Evolutionary conservation across 2,329 filamentous ascomycete genomes (phyloP).

Genomic region (Dothistroma septosporum): DNA sequence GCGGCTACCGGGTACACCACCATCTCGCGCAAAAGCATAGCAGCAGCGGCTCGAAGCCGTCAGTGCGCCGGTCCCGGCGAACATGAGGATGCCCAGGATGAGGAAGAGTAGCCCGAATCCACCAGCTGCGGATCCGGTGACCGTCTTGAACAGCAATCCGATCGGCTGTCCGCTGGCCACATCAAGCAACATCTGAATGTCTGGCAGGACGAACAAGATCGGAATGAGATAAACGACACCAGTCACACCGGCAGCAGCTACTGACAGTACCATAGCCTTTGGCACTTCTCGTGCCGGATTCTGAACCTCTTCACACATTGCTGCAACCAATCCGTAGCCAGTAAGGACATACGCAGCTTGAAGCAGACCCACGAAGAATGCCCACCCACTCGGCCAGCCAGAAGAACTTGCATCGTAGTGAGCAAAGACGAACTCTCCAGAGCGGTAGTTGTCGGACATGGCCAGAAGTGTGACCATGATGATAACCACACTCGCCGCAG

Average conservation of each 20-base stretch:
- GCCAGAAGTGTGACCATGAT: conserved; percentile 62
- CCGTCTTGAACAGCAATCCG: conserved; percentile 69
- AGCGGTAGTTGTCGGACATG: conserved; percentile 57
- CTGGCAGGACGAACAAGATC: conserved; percentile 70
- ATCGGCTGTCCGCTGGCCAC: conserved; percentile 73
- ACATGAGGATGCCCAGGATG: conserved; percentile 71
- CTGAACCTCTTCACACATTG: conserved; percentile 71
- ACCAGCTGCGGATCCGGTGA: conserved; percentile 66
- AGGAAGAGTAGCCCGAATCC: conserved; percentile 73
- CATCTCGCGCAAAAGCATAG: conserved; percentile 69
- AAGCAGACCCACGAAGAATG: conserved; percentile 67
- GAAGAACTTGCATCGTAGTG: conserved; percentile 63
- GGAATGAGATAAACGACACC: conserved; percentile 67
- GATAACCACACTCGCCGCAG: conserved; percentile 60
- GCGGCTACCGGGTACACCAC: conserved; percentile 53
- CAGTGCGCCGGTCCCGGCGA: conserved; percentile 69
- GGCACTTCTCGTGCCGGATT: conserved; percentile 65
- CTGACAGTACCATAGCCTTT: conserved; percentile 66
- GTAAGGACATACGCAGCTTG: conserved; percentile 61
- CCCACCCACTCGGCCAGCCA: conserved; percentile 66
- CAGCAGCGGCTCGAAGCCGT: conserved; percentile 69
- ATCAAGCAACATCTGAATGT: conserved; percentile 58
- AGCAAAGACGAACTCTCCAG: conserved; percentile 61
- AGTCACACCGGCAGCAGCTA: conserved; percentile 62
- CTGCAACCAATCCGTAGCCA: conserved; percentile 66